Evolutionary conservation across 306 rosid species (phyloP).

Genomic region (Vigna hirtella): DNA sequence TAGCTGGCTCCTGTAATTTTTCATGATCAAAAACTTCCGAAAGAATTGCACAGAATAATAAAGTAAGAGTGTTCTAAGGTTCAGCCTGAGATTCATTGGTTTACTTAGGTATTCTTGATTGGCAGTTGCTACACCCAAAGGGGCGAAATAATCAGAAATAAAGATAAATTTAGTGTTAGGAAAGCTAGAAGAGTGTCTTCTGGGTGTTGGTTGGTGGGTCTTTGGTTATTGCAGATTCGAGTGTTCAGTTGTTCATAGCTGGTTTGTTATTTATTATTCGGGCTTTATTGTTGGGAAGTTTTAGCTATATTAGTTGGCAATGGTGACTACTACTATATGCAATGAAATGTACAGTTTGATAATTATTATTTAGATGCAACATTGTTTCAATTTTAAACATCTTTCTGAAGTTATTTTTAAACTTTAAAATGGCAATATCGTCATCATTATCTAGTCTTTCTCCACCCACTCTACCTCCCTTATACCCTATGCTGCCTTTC

Average conservation of each 20-base stretch:
- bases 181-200: constrained; percentile 23
- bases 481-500: no score
- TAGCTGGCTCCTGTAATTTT: constrained; percentile 40
- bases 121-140: constrained; percentile 10
- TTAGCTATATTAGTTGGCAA: constrained; percentile 34
- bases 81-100: constrained; percentile 18
- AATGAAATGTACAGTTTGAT: constrained; percentile 68
- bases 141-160: constrained; percentile 34
- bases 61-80: constrained; percentile 32
- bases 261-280: neutral
- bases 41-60: constrained; percentile 38
- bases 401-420: neutral
- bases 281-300: constrained; percentile 28
- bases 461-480: no score
- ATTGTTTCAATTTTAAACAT: constrained; percentile 20
- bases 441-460: neutral
- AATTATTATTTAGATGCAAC: constrained; percentile 10
- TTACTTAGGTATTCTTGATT: constrained; percentile 42
- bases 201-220: constrained; percentile 40
- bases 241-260: constrained; percentile 40
- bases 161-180: constrained; percentile 32
- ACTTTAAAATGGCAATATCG: neutral
- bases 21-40: constrained; percentile 3
- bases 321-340: constrained; percentile 5
- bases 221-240: constrained; percentile 40